Conservation (phyloP, 2,329 filamentous ascomycete species). For the Trichoderma sp. region DNA sequence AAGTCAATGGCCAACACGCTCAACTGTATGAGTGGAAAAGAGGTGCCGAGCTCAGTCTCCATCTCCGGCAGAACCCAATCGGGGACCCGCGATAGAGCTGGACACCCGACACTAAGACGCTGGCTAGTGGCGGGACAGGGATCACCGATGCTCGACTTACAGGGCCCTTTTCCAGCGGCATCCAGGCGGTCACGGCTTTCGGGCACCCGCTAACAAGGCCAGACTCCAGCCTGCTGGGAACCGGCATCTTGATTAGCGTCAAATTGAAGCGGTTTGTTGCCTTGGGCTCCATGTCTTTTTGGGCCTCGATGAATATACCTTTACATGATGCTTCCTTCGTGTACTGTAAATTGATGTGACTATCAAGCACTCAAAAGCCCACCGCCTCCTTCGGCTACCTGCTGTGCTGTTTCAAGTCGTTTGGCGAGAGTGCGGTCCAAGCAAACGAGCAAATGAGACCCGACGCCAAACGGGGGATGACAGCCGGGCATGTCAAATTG, state of each 20-base stretch:
- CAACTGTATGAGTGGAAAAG: neutral
- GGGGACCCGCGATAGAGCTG: neutral
- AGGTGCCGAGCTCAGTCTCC: neutral
- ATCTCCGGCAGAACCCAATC: neutral
- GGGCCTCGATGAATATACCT: neutral
- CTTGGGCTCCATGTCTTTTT: neutral
- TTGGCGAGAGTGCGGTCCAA: neutral
- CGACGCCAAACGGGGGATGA: neutral
- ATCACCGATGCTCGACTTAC: neutral
- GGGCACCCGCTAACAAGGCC: neutral
- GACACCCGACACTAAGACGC: neutral
- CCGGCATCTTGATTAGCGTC: neutral
- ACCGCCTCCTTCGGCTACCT: slow-evolving; percentile 10
- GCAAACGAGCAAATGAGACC: neutral
- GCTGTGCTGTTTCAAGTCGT: neutral
- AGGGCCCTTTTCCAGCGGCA: neutral
- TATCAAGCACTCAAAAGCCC: neutral
- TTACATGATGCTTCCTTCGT: neutral
- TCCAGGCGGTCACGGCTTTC: neutral
- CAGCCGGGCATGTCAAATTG: neutral
- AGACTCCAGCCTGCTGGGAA: neutral
- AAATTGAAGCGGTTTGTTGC: neutral
- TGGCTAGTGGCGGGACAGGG: slow-evolving; percentile 1
- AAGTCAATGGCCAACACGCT: neutral
- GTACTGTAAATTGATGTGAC: neutral